Evolutionary conservation across 2,329 filamentous ascomycete genomes (phyloP), one percentile per base, ranked within the genome.

Genomic region (Ophiocordyceps unilateralis): DNA sequence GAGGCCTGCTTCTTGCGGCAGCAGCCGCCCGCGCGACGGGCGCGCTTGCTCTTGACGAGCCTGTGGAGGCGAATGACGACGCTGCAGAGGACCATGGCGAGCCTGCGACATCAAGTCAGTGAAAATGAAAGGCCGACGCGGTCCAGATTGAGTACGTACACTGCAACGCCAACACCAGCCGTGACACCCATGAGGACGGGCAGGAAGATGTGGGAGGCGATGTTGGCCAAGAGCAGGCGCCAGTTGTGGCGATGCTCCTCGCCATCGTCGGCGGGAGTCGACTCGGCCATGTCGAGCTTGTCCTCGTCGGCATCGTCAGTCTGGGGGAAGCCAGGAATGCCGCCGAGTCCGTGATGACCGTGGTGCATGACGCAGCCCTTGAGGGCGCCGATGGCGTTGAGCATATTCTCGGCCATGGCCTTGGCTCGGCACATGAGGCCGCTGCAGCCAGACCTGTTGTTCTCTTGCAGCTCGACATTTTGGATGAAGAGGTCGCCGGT

Each of bases 161-260:
- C 57, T 58, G 79, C 81, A 48, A 80, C 76, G 24, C 69, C 68
- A 43, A 84, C 70, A 53, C 81, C 82, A 39, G 78, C 77, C 21
- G 76, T 68, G 48, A 85, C 69, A 45, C 82, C 82, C 48, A 84
- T 69, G 42, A 81, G 61, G 43, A 84, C 67, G 2, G 82, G 81
- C 34, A 85, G 65, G 40, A 85, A 57, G 39, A 86, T 69, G 47
- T 79, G 74, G 32, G 75, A 65, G 48, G 72, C 66, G 41, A 81
- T 66, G 51, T 72, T 72, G 53, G 67, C 66, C 40, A 76, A 49
- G 22, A 76, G 58, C 46, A 66, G 61, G 43, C 63, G 57, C 61
- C 72, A 70, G 44, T 51, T 40, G 39, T 47, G 51, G 15, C 43
- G 42, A 20, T 44, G 42, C 20, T 43, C 10, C 12, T 23, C 19